phyloP scores from a whole-genome alignment of 169 alveolate genomes.

The Toxoplasma gondii region DNA sequence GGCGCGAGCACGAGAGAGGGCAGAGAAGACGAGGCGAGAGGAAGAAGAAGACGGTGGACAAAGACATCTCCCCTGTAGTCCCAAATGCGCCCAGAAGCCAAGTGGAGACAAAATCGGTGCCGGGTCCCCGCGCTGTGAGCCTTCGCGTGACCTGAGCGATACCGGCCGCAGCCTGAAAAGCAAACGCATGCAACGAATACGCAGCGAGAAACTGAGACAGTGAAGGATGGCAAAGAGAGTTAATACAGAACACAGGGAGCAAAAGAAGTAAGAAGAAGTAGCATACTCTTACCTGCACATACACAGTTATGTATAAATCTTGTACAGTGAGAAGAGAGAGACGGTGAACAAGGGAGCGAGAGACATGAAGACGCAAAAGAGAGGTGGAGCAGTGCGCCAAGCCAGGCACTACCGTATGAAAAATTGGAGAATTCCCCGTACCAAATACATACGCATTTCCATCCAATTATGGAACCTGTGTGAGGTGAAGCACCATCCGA shows the following conservation, averaged over 20 bases:
- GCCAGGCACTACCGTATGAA: too few species aligned
- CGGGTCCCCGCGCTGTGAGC: background rate
- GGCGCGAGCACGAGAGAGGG: background rate
- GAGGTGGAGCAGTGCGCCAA: too few species aligned
- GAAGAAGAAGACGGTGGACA: slow-evolving; percentile 46
- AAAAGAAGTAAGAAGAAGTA: background rate
- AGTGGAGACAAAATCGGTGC: slow-evolving; percentile 47
- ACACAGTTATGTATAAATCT: background rate
- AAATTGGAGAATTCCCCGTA: too few species aligned
- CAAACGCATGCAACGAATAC: background rate
- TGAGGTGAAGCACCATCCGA: too few species aligned
- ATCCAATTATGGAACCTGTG: too few species aligned
- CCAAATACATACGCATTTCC: too few species aligned
- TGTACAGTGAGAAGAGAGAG: too few species aligned
- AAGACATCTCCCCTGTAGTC: slow-evolving; percentile 49
- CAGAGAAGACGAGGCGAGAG: slow-evolving; percentile 15
- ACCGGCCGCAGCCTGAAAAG: slow-evolving; percentile 50
- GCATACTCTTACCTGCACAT: background rate
- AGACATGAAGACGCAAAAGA: too few species aligned
- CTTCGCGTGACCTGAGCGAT: slow-evolving; percentile 41
- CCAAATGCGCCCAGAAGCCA: slow-evolving; percentile 52
- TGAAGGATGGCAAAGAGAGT: background rate
- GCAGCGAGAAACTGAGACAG: background rate
- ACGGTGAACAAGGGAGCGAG: too few species aligned
- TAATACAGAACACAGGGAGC: background rate